Base-by-base conservation (phyloP, 441 rosid genomes). In the Gossypium gossypioides region DNA sequence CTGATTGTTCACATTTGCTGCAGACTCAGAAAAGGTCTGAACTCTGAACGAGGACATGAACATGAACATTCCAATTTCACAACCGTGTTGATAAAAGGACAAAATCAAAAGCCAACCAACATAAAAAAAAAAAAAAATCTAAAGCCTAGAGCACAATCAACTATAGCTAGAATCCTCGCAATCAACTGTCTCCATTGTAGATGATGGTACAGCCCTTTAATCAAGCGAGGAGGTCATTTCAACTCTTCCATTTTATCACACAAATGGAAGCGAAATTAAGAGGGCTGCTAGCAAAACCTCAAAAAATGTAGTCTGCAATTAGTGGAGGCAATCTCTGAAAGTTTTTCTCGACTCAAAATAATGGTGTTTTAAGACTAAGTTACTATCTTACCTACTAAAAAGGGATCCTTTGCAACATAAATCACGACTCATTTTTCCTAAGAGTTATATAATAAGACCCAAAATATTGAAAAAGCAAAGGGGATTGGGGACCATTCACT, bases 401-500 rank as follows among this genome's bases (percentile, higher is more conserved):
- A 50, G 58, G 71, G 71, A 67, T 44, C 59, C 58, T 15, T 48
- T 15, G 44, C 24, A 3, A 50, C 56, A 24, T 13, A 66, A 66
- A 46, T 13, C 57, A 44, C 57, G 24, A 44, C 40, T 66, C 57
- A 46, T 66, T 46, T 22, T 66, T 9, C 10, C 12, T 37, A 13
- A 32, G 51, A 63, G 46, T 63, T 7, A 13, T n/a, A 24, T n/a
- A 24, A 7, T 8, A 4, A 15, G 42, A 8, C 22, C 44, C 71
- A 16, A 15, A 68, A 9, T 4, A 27, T 25, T 68, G 58, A 29
- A 68, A 52, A 50, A 8, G 59, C 9, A 25, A 37, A 50, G 59
- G 56, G 27, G 21, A 32, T 68, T 3, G 71, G 44, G 56, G 27
- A 50, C 71, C 71, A 67, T 67, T 9, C 71, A 50, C 71, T 48